Conservation (phyloP, 2,329 filamentous ascomycete species). For the Fusarium sp. region DNA sequence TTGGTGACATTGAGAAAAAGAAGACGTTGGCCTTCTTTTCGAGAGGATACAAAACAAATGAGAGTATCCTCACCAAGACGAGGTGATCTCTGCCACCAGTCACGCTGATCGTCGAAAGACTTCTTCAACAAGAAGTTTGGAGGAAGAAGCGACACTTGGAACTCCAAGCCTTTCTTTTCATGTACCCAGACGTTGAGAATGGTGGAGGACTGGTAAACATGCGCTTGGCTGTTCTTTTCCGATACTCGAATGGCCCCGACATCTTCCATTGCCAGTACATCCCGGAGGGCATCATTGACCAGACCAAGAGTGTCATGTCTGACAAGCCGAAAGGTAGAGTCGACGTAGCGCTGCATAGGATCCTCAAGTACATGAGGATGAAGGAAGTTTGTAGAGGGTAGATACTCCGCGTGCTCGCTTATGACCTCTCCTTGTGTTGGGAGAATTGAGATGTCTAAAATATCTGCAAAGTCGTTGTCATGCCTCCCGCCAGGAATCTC, state of each 20-base stretch:
- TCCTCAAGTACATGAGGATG: constrained; percentile 7
- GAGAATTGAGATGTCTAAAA: constrained; percentile 29
- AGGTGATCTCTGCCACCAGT: constrained; percentile 20
- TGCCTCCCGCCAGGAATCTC: constrained; percentile 21
- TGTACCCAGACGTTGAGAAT: not conserved
- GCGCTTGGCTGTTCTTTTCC: not conserved
- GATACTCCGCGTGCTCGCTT: not conserved
- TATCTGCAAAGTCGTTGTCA: constrained; percentile 29
- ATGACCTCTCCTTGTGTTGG: constrained; percentile 14
- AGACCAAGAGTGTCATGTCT: constrained; percentile 17
- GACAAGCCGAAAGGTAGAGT: constrained; percentile 18
- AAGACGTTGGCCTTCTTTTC: not conserved
- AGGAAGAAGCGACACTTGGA: not conserved
- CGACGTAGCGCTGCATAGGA: constrained; percentile 11
- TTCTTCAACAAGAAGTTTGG: too few species aligned
- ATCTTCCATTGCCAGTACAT: not conserved
- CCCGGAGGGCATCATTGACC: constrained; percentile 8
- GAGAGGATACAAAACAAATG: constrained; percentile 6
- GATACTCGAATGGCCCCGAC: not conserved
- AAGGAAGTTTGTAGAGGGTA: constrained; percentile 12
- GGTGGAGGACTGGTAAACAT: not conserved
- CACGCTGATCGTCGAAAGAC: not conserved
- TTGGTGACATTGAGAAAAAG: constrained; percentile 13
- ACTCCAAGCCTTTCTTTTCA: not conserved
- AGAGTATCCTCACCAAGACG: constrained; percentile 20